Conservation (phyloP, 768 basidiomycete genomes). For the Agaricus blazei region DNA sequence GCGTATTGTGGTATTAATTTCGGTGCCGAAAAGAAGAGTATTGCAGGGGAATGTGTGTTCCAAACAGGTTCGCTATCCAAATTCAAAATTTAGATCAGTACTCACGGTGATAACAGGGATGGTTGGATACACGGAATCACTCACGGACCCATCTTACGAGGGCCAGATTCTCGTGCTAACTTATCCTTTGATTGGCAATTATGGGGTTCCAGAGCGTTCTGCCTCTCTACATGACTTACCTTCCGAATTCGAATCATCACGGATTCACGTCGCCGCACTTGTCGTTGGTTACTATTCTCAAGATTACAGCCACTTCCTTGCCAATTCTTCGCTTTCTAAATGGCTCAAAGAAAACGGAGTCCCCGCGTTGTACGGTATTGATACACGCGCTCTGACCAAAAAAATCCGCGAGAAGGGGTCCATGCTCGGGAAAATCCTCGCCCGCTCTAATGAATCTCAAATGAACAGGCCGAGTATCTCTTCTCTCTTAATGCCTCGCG, state of each 20-base stretch:
- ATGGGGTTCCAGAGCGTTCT: slow-evolving; percentile 84
- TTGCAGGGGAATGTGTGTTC: slow-evolving; percentile 98
- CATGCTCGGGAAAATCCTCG: slow-evolving; percentile 83
- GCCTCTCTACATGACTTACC: slow-evolving; percentile 51
- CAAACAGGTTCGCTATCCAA: slow-evolving; percentile 81
- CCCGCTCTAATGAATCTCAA: slow-evolving; percentile 47
- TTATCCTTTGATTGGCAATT: slow-evolving; percentile 95
- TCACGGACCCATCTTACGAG: slow-evolving; percentile 98
- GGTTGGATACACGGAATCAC: slow-evolving; percentile 97
- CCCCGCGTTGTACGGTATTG: slow-evolving; percentile 93
- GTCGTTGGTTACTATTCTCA: slow-evolving; percentile 92
- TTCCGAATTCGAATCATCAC: slow-evolving; percentile 85
- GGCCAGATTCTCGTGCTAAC: slow-evolving; percentile 97
- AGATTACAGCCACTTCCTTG: slow-evolving; percentile 93
- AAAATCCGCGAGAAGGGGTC: slow-evolving; percentile 92
- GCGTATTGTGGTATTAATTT: slow-evolving; percentile 89
- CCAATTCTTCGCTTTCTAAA: slow-evolving; percentile 75
- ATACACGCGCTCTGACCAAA: slow-evolving; percentile 96
- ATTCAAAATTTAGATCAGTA: slow-evolving; percentile 8
- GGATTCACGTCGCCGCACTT: slow-evolving; percentile 90
- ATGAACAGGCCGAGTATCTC: slow-evolving; percentile 30
- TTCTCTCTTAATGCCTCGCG: slow-evolving; percentile 8
- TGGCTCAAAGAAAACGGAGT: slow-evolving; percentile 96
- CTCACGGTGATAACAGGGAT: slow-evolving; percentile 60
- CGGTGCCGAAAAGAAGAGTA: slow-evolving; percentile 85